Evolutionary conservation across 2,329 filamentous ascomycete species (phyloP).

Genomic region (Nothomitra cinnamomea): DNA sequence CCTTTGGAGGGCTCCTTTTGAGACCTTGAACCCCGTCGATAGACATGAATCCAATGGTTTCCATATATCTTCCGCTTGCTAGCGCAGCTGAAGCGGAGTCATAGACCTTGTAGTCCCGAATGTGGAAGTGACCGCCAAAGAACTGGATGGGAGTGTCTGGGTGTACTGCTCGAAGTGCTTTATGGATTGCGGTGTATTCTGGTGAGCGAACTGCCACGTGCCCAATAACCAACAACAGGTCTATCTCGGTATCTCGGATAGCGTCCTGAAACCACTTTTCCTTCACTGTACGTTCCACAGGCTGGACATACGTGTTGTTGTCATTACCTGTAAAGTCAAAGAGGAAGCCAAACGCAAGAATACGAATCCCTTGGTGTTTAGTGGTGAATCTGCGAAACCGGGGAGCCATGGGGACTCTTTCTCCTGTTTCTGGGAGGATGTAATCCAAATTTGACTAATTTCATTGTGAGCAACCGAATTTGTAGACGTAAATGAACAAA

Average conservation of each 20-base stretch:
- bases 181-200: slow-evolving; percentile 64
- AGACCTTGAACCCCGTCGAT: slow-evolving; percentile 45
- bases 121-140: slow-evolving; percentile 81
- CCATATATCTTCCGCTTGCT: slow-evolving; percentile 81
- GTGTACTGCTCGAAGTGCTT: slow-evolving; percentile 56
- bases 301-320: slow-evolving; percentile 75
- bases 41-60: slow-evolving; percentile 89
- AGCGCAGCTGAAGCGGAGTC: slow-evolving; percentile 64
- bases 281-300: slow-evolving; percentile 62
- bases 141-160: slow-evolving; percentile 78
- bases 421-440: slow-evolving; percentile 51
- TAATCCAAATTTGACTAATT: slow-evolving; percentile 71
- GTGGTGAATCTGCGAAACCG: slow-evolving; percentile 83
- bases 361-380: slow-evolving; percentile 66
- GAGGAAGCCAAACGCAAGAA: slow-evolving; percentile 83
- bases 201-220: slow-evolving; percentile 70
- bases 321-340: slow-evolving; percentile 86
- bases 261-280: slow-evolving; percentile 80
- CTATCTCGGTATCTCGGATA: slow-evolving; percentile 59
- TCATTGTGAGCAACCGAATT: background rate
- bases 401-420: slow-evolving; percentile 58
- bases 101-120: slow-evolving; percentile 67
- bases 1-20: slow-evolving; percentile 12
- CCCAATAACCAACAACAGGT: slow-evolving; percentile 73
- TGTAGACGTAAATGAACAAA: background rate